Evolutionary conservation across 192 early-diverging fungal species (phyloP), one percentile per base, ranked within the genome.

Genomic region (Linnemannia exigua): DNA sequence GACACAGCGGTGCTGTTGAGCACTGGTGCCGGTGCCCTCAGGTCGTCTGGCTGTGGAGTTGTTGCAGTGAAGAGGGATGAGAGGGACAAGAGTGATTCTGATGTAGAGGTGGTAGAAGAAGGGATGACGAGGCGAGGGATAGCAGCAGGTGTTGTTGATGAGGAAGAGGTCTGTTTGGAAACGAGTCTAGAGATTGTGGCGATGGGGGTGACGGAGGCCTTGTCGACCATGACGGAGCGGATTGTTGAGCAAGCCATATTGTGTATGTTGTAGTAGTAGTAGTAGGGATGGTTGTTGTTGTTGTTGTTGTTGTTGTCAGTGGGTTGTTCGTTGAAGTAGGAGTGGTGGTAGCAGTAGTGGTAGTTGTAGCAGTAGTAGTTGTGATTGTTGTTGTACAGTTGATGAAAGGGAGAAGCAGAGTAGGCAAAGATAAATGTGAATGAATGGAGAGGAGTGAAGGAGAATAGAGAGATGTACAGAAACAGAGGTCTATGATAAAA

Each of bases 161-260:
- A n/a, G n/a, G 1, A 36, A 52, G 68, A 14, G 37, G 41, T 80
- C 22, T 74, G 74, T 37, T 37, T 79, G 66, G 78, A 25, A 15
- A 81, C 4, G 17, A 81, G 44, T 20, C 79, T 73, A 25, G 58
- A 70, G 68, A 82, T 63, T 44, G 74, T 63, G 1, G 80, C 74
- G 47, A 82, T 82, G 25, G 80, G 75, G 5, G 50, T 20, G 11
- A 61, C n/a, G 8, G 70, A 16, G 38, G 70, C 63, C 75, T 67
- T 77, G 71, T 77, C 81, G 47, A 77, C 70, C 38, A 83, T 52
- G 36, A 51, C 71, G 5, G 81, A 63, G 35, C 81, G 81, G 71
- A 83, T 50, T 1, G 81, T 68, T 83, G 81, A 67, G 76, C 81
- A 83, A 22, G 81, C 76, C 81, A 83, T 83, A 2, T 0, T 70